A percentile compares a stretch with the other conserved stretches of the same genome.
Evolutionary conservation across 352 stramenopile species (phyloP).

Genomic region (Phytophthora ramorum): DNA sequence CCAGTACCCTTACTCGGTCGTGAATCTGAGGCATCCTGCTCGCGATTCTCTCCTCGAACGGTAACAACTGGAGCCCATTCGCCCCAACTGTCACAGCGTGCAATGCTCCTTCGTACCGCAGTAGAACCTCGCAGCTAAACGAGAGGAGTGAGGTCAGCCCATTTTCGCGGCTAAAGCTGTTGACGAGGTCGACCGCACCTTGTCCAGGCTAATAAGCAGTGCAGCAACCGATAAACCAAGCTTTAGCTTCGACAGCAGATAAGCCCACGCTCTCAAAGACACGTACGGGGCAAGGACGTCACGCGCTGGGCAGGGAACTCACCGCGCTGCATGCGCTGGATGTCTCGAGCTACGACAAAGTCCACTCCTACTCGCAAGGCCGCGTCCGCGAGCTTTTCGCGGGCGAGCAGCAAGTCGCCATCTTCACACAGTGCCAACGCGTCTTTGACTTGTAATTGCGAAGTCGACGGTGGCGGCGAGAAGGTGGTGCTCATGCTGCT

Average conservation of each 20-base stretch:
- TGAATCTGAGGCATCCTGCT: slow-evolving; percentile 19
- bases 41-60: slow-evolving; percentile 31
- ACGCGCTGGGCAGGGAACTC: slow-evolving; percentile 53
- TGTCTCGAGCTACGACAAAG: slow-evolving; percentile 50
- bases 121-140: slow-evolving; percentile 37
- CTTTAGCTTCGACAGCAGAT: slow-evolving; percentile 11
- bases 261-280: neutral
- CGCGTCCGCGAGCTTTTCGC: slow-evolving; percentile 47
- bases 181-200: slow-evolving; percentile 29
- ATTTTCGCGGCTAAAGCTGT: neutral
- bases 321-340: slow-evolving; percentile 53
- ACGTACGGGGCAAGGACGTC: slow-evolving; percentile 54
- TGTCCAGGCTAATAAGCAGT: slow-evolving; percentile 38
- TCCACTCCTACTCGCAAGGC: slow-evolving; percentile 47
- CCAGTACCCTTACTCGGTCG: slow-evolving; percentile 19
- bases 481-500: slow-evolving; percentile 17
- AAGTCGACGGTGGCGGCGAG: slow-evolving; percentile 1
- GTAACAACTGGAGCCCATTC: slow-evolving; percentile 35
- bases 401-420: slow-evolving; percentile 61
- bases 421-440: slow-evolving; percentile 60
- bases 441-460: slow-evolving; percentile 35
- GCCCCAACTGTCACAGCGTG: slow-evolving; percentile 20
- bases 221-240: neutral
- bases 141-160: neutral
- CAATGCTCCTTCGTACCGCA: slow-evolving; percentile 37